Percentiles rank a stretch among this genome's conserved stretches.
Evolutionary conservation across 371 early-diverging fungal genomes (phyloP).

Genomic region (Rhizopus arrhizus): DNA sequence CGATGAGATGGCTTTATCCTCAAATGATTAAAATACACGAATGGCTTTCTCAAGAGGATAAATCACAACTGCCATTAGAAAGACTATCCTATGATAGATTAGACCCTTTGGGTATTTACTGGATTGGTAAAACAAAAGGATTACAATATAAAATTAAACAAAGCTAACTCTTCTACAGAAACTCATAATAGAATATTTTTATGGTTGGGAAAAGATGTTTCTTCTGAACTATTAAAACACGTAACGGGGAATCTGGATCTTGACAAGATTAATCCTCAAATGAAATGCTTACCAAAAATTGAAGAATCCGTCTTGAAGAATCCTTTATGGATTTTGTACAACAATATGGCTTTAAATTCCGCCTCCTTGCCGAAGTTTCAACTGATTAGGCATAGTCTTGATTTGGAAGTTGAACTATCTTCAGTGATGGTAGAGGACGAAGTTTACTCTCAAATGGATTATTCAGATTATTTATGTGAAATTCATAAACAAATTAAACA

Average conservation of each 20-base stretch:
- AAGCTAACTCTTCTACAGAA: slow-evolving; percentile 15
- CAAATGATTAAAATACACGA: slow-evolving; percentile 57
- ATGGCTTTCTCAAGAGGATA: slow-evolving; percentile 12
- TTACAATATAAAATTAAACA: not conserved
- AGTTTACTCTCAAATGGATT: slow-evolving; percentile 80
- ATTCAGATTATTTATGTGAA: slow-evolving; percentile 89
- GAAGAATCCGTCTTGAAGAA: slow-evolving; percentile 8
- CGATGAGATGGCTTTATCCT: slow-evolving; percentile 84
- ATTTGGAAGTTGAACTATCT: slow-evolving; percentile 69
- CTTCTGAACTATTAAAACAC: slow-evolving; percentile 19
- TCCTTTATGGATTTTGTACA: slow-evolving; percentile 3
- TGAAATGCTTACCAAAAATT: slow-evolving; percentile 13
- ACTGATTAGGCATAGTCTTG: slow-evolving; percentile 65
- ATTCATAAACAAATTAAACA: slow-evolving; percentile 87
- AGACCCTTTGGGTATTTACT: slow-evolving; percentile 71
- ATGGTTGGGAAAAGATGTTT: slow-evolving; percentile 39
- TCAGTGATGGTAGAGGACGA: slow-evolving; percentile 79
- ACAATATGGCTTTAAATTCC: not conserved
- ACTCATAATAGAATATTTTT: slow-evolving; percentile 25
- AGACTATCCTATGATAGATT: slow-evolving; percentile 81
- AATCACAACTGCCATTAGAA: slow-evolving; percentile 43
- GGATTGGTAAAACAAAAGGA: slow-evolving; percentile 40
- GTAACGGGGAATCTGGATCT: slow-evolving; percentile 31
- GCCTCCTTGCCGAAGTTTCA: slow-evolving; percentile 43
- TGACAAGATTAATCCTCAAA: slow-evolving; percentile 18